phyloP scores from a whole-genome alignment of 2,329 filamentous ascomycete species.

The Metarhizium guizhouense region DNA sequence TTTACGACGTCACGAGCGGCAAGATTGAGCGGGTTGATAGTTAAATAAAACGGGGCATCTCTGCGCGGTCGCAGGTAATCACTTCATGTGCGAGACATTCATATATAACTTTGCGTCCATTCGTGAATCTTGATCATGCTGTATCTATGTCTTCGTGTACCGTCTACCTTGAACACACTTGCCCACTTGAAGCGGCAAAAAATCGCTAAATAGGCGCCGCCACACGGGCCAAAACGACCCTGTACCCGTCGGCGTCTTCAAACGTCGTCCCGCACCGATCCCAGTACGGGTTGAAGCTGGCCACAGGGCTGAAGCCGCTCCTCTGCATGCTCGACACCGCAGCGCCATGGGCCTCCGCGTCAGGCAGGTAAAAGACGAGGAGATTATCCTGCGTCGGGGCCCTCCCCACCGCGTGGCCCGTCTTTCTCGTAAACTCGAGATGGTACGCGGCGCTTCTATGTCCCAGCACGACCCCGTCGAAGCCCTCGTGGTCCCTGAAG shows the following conservation, averaged over 20 bases:
- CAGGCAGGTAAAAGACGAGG: conserved; percentile 33
- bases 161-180: not conserved
- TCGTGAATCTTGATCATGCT: not conserved
- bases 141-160: not conserved
- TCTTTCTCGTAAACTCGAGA: conserved; percentile 31
- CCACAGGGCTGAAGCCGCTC: conserved; percentile 24
- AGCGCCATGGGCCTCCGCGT: conserved; percentile 16
- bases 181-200: not conserved
- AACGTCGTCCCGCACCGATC: conserved; percentile 33
- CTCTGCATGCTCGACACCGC: conserved; percentile 25
- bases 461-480: conserved; percentile 33
- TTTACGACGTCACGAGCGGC: conserved; percentile 72
- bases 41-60: not conserved
- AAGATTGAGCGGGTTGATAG: conserved; percentile 26
- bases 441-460: conserved; percentile 28
- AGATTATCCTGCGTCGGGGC: conserved; percentile 34
- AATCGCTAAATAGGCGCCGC: not conserved
- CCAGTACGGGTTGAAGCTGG: conserved; percentile 35
- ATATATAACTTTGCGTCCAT: not conserved
- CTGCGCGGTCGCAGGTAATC: not conserved
- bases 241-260: conserved; percentile 36
- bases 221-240: conserved; percentile 30
- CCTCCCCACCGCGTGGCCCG: conserved; percentile 23
- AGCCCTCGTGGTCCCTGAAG: conserved; percentile 28
- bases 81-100: too few species aligned